Evolutionary conservation across 805 yeast species (phyloP).

Genomic region (Teunomyces kruisii): DNA sequence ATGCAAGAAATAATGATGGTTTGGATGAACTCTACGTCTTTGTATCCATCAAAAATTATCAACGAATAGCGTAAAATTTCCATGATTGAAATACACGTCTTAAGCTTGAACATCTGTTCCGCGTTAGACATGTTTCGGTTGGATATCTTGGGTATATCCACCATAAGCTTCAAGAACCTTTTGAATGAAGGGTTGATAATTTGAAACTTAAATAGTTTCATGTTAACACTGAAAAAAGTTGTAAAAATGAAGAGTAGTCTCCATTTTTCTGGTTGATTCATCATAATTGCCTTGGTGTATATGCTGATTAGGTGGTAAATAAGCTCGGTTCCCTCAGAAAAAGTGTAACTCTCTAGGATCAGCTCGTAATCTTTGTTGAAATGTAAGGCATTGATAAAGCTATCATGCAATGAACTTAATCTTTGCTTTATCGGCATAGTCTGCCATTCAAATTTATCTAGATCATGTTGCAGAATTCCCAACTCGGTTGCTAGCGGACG

Average conservation of each 20-base stretch:
- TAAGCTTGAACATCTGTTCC: slow-evolving; percentile 6
- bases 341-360: slow-evolving; percentile 24
- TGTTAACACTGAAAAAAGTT: slow-evolving; percentile 15
- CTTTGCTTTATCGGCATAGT: slow-evolving; percentile 20
- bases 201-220: slow-evolving; percentile 18
- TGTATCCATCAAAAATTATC: slow-evolving; percentile 34
- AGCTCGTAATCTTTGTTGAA: slow-evolving; percentile 16
- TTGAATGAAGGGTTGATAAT: slow-evolving; percentile 20
- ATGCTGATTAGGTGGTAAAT: slow-evolving; percentile 30
- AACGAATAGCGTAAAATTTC: slow-evolving; percentile 18
- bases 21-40: slow-evolving; percentile 21
- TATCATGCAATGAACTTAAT: slow-evolving; percentile 25
- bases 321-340: slow-evolving; percentile 17
- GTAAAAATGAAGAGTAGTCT: slow-evolving; percentile 23
- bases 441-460: slow-evolving; percentile 23
- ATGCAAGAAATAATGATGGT: slow-evolving; percentile 9
- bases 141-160: slow-evolving; percentile 15
- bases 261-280: slow-evolving; percentile 29
- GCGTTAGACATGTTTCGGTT: slow-evolving; percentile 5
- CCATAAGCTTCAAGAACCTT: slow-evolving; percentile 22
- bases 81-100: slow-evolving; percentile 6
- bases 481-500: slow-evolving; percentile 23
- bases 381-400: slow-evolving; percentile 20
- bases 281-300: slow-evolving; percentile 22
- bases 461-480: slow-evolving; percentile 26